phyloP scores from a whole-genome alignment of 2,329 filamentous ascomycete species.

The Cryphonectria radicalis region DNA sequence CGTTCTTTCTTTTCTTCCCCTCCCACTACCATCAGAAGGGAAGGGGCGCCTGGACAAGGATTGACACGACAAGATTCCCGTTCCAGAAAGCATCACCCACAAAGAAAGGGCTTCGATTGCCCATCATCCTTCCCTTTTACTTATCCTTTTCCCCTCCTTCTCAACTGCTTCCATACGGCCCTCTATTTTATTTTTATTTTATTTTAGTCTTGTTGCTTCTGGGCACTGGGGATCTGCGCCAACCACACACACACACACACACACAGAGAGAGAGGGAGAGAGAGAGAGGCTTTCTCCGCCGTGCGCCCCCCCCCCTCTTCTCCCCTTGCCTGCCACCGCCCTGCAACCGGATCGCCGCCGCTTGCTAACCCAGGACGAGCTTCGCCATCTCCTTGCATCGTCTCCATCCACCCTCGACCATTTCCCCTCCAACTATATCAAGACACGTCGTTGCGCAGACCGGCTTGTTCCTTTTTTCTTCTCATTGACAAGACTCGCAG shows the following conservation, averaged over 20 bases:
- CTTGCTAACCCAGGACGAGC: conserved; percentile 42
- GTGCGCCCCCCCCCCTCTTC: background rate
- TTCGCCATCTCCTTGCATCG: conserved; percentile 36
- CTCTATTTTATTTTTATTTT: background rate
- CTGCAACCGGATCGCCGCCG: conserved; percentile 5
- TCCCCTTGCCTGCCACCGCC: conserved; percentile 33
- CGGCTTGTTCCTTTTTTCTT: conserved; percentile 41
- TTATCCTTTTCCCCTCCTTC: conserved; percentile 30
- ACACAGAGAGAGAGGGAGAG: too few relatives aligned
- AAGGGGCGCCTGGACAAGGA: conserved; percentile 20
- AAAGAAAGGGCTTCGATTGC: conserved; percentile 29
- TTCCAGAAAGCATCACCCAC: conserved; percentile 14
- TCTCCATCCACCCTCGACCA: conserved; percentile 33
- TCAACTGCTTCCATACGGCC: conserved; percentile 37
- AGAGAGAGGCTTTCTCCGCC: conserved; percentile 51
- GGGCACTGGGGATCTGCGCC: conserved; percentile 45
- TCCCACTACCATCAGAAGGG: conserved; percentile 3
- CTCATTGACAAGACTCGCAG: conserved; percentile 42
- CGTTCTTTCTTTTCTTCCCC: background rate
- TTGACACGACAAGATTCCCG: conserved; percentile 24
- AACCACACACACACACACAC: conserved; percentile 53
- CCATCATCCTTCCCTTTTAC: conserved; percentile 25
- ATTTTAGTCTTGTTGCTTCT: background rate
- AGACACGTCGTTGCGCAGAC: conserved; percentile 64
- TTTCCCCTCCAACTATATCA: conserved; percentile 60